Evolutionary conservation across 176 grass and related monocot genomes (phyloP).

Genomic region (Raddia distichophylla): DNA sequence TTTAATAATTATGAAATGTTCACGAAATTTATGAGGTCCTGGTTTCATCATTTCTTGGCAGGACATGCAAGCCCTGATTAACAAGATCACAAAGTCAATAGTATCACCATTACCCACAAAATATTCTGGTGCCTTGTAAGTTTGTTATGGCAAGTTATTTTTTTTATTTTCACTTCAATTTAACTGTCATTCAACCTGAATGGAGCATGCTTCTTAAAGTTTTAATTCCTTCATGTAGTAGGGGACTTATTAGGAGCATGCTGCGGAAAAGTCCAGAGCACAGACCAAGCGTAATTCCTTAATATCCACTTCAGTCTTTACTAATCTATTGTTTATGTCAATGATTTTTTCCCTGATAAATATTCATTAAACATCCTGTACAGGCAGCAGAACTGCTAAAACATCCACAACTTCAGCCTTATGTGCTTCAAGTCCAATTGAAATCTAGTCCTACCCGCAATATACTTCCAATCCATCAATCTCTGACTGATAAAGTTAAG

Average conservation of each 20-base stretch:
- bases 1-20: background rate
- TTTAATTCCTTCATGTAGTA: slow-evolving; percentile 59
- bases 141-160: slow-evolving; percentile 5
- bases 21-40: background rate
- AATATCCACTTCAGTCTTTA: background rate
- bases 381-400: slow-evolving; percentile 89
- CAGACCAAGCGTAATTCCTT: slow-evolving; percentile 80
- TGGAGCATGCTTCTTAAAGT: slow-evolving; percentile 31
- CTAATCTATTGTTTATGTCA: background rate
- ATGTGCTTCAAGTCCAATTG: slow-evolving; percentile 91
- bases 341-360: slow-evolving; percentile 26
- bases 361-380: slow-evolving; percentile 31
- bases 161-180: slow-evolving; percentile 27
- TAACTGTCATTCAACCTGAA: slow-evolving; percentile 33
- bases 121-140: slow-evolving; percentile 98
- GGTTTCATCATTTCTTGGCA: slow-evolving; percentile 43
- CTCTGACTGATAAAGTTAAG: slow-evolving; percentile 66
- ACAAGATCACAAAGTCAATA: slow-evolving; percentile 98
- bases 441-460: slow-evolving; percentile 68
- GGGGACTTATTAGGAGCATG: slow-evolving; percentile 98
- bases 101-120: slow-evolving; percentile 82
- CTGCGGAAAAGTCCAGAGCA: slow-evolving; percentile 92
- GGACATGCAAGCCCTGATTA: slow-evolving; percentile 99
- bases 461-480: slow-evolving; percentile 47
- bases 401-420: slow-evolving; percentile 84